phyloP scores from a whole-genome alignment of 768 basidiomycete genomes.

The Boletus rex-veris region DNA sequence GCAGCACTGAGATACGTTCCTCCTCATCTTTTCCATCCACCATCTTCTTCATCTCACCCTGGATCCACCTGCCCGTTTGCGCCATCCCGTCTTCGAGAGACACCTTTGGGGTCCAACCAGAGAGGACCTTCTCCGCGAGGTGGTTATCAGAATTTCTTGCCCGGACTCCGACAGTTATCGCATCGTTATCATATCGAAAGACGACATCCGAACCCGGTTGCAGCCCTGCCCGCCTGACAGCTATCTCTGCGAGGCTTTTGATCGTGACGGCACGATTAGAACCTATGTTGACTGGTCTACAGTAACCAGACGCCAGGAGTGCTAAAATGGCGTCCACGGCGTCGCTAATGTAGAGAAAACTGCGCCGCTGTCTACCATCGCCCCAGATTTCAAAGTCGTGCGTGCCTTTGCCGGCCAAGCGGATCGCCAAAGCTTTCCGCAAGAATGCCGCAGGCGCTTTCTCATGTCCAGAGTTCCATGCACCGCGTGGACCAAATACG shows the following conservation, averaged over 20 bases:
- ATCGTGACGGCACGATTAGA: constrained; percentile 45
- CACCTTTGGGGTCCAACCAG: constrained; percentile 41
- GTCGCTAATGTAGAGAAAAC: constrained; percentile 55
- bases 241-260: constrained; percentile 39
- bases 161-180: constrained; percentile 44
- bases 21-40: constrained; percentile 3
- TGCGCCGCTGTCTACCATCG: constrained; percentile 48
- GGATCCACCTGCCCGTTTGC: constrained; percentile 48
- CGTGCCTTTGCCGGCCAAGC: not conserved
- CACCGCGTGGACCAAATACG: constrained; percentile 51
- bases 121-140: constrained; percentile 28
- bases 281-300: constrained; percentile 47
- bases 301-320: constrained; percentile 39
- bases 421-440: constrained; percentile 45
- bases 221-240: constrained; percentile 34
- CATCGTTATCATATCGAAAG: constrained; percentile 24
- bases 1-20: constrained; percentile 17
- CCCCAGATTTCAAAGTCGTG: constrained; percentile 54
- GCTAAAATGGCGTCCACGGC: constrained; percentile 48
- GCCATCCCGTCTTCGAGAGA: constrained; percentile 47
- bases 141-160: constrained; percentile 53
- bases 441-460: constrained; percentile 57
- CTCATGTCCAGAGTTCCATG: constrained; percentile 54
- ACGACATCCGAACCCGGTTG: constrained; percentile 20
- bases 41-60: constrained; percentile 32